Base-by-base conservation (phyloP, 441 rosid species). In the Corymbia calophylla region DNA sequence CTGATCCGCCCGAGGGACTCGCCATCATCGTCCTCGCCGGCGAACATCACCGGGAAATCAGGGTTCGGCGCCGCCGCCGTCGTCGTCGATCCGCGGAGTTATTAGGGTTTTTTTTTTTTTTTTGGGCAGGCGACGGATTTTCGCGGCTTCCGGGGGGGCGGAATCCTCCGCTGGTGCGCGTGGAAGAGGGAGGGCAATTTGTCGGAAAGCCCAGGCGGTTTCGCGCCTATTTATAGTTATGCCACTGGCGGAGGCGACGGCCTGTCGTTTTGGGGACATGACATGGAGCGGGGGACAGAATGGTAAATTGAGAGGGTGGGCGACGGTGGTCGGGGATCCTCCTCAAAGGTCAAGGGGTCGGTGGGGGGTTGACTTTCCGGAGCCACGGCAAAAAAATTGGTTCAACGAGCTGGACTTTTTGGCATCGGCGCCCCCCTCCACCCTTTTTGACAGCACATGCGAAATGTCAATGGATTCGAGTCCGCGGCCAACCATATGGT, bases 41-140 rank as follows among this genome's bases (percentile, higher is more conserved):
- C 87, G 51, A 86, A 89, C 90, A 89, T 89, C 86, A 29, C 88
- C 73, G 88, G 86, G 54, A 89, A 89, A 53, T 89, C 64, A 47
- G 54, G 53, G 87, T 51, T 77, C 84, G n/a, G 1, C 54, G 55
- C 29, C 19, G 86, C 23, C 89, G 44, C 32, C 87, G 77, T 9
- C 53, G 86, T 2, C 32, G 39, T 47, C 8, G 82, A 51, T 70
- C 49, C 23, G 86, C 51, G 68, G 62, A 29, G 62, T 27, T 18
- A 14, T 44, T 77, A 23, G 53, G 89, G 89, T 35, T 88, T 58
- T 73, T 73, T 13, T 53, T 53, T 39, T 39, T 53, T 14, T 16
- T 16, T 16, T 66, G 16, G 89, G 58, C 68, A 39, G 44, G 54
- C 89, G 27, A 87, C 82, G 51, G 56, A n/a, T 19, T 29, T 44